Percentiles rank a stretch among this genome's conserved stretches.
phyloP scores from a whole-genome alignment of 2,329 filamentous ascomycete species.

The Colletotrichum acutatum region DNA sequence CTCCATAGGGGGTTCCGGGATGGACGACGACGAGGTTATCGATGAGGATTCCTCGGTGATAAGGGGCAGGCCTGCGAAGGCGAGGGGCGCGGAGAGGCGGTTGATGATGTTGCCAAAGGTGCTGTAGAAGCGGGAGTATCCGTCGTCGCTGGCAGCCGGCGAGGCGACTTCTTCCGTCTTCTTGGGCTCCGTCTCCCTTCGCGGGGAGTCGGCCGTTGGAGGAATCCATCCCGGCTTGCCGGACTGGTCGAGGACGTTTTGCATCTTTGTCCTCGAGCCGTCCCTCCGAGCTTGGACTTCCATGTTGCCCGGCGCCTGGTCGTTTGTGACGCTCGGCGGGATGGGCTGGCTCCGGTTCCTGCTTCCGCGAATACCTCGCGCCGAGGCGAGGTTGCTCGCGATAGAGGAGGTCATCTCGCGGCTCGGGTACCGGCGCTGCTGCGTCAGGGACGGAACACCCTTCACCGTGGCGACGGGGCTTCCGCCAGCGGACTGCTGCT shows the following conservation, averaged over 20 bases:
- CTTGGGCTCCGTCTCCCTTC: constrained; percentile 40
- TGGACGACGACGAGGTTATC: neutral
- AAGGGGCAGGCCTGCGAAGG: constrained; percentile 91
- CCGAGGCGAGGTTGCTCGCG: constrained; percentile 87
- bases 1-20: constrained; percentile 42
- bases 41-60: constrained; percentile 61
- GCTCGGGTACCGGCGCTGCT: constrained; percentile 63
- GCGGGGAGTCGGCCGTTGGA: constrained; percentile 47
- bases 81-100: constrained; percentile 87
- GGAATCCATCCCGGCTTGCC: constrained; percentile 66
- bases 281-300: constrained; percentile 65
- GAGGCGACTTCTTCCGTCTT: constrained; percentile 42
- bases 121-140: constrained; percentile 91
- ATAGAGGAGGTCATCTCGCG: constrained; percentile 85
- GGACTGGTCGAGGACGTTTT: constrained; percentile 64
- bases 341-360: constrained; percentile 74
- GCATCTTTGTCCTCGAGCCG: constrained; percentile 63
- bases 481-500: constrained; percentile 17
- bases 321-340: constrained; percentile 78
- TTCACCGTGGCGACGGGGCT: constrained; percentile 40
- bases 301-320: constrained; percentile 78
- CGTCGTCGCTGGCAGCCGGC: constrained; percentile 72
- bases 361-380: constrained; percentile 76
- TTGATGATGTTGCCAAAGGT: constrained; percentile 92
- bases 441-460: constrained; percentile 46